A percentile compares a stretch with the other conserved stretches of the same genome.
Conservation (phyloP, 1,284 basidiomycete species). For the Amylostereum areolatum region DNA sequence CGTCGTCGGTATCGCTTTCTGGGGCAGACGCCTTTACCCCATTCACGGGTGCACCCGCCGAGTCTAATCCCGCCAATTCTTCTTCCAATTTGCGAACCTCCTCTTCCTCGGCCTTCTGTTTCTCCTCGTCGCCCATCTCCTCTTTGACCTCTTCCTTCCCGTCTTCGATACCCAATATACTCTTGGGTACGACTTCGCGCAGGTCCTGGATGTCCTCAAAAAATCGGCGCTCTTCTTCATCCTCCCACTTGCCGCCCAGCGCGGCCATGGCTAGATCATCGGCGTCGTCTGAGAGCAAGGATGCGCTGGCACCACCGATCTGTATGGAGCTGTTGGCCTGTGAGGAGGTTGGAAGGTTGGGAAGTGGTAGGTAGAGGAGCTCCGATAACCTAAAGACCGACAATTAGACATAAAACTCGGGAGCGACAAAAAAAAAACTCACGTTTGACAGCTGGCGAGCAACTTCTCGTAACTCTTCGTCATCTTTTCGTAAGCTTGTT, state of each 20-base stretch:
- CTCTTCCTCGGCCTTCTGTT: slow-evolving; percentile 47
- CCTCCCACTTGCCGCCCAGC: slow-evolving; percentile 90
- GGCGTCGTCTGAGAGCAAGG: slow-evolving; percentile 35
- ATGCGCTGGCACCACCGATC: slow-evolving; percentile 51
- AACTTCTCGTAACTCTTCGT: slow-evolving; percentile 92
- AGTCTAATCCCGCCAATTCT: slow-evolving; percentile 48
- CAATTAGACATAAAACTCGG: neutral
- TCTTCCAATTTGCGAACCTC: slow-evolving; percentile 67
- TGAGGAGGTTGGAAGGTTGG: slow-evolving; percentile 73
- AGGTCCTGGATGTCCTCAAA: slow-evolving; percentile 93
- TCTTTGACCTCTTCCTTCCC: slow-evolving; percentile 24
- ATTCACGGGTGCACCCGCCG: slow-evolving; percentile 29
- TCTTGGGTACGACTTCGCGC: slow-evolving; percentile 85
- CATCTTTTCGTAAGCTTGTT: slow-evolving; percentile 98
- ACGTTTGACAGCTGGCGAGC: slow-evolving; percentile 82
- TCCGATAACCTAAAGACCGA: slow-evolving; percentile 70
- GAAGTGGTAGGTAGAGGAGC: slow-evolving; percentile 76
- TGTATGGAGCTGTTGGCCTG: slow-evolving; percentile 76
- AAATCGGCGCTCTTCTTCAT: slow-evolving; percentile 93
- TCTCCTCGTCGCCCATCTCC: slow-evolving; percentile 39
- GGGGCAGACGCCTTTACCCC: slow-evolving; percentile 18
- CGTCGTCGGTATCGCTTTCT: slow-evolving; percentile 27
- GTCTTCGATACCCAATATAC: slow-evolving; percentile 79
- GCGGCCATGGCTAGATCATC: slow-evolving; percentile 50
- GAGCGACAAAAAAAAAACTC: slow-evolving; percentile 17